Evolutionary conservation across 257 asterid genomes (phyloP).

Genomic region (Nicotiana noctiflora): DNA sequence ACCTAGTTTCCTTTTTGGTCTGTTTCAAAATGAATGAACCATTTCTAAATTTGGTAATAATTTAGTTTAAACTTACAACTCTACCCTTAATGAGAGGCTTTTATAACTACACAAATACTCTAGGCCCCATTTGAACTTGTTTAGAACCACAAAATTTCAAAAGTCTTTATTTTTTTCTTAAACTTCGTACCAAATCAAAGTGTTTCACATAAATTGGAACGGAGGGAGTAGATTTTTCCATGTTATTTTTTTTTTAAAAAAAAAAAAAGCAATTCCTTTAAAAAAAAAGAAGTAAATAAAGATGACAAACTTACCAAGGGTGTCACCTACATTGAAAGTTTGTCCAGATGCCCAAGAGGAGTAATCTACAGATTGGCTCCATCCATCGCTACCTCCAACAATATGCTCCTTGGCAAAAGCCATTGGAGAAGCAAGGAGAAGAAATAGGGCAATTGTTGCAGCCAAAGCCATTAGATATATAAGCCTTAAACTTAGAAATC

Average conservation of each 20-base stretch:
- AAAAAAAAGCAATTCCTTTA: not conserved
- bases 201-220: too few species aligned
- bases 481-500: too few species aligned
- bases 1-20: too few species aligned
- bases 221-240: not conserved
- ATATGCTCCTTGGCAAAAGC: constrained; percentile 30
- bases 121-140: too few species aligned
- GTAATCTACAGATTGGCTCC: constrained; percentile 33
- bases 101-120: too few species aligned
- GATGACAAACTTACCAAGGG: constrained; percentile 34
- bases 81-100: too few species aligned
- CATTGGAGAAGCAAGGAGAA: constrained; percentile 33
- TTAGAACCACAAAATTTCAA: too few species aligned
- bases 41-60: too few species aligned
- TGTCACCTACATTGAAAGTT: constrained; percentile 40
- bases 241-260: not conserved
- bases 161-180: too few species aligned
- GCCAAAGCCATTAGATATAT: constrained; percentile 23
- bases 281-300: not conserved
- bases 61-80: too few species aligned
- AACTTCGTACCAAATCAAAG: too few species aligned
- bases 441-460: constrained; percentile 6
- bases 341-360: constrained; percentile 35
- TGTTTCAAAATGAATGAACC: too few species aligned
- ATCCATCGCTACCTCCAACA: constrained; percentile 46